Evolutionary conservation across 2,329 filamentous ascomycete species (phyloP).

Genomic region (Calonectria ilicicola): DNA sequence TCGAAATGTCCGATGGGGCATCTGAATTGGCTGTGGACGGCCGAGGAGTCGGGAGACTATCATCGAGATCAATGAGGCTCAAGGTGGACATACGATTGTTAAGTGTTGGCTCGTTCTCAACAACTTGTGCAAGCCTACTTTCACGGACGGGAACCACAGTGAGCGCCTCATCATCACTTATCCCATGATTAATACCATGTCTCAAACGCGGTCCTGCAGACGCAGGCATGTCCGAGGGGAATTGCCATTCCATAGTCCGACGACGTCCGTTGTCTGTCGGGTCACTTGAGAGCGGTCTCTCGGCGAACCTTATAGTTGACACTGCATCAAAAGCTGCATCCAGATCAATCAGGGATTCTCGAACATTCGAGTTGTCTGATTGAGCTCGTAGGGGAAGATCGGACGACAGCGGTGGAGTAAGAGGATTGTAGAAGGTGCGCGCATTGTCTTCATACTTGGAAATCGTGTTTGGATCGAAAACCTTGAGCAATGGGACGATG

Average conservation of each 20-base stretch:
- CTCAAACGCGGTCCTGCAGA: constrained; percentile 66
- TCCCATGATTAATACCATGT: constrained; percentile 58
- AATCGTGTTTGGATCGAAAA: constrained; percentile 75
- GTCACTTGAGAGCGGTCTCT: constrained; percentile 67
- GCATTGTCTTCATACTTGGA: constrained; percentile 75
- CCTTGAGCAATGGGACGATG: constrained; percentile 70
- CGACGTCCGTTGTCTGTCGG: constrained; percentile 66
- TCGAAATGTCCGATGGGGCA: constrained; percentile 66
- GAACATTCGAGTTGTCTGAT: constrained; percentile 62
- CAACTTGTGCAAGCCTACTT: constrained; percentile 59
- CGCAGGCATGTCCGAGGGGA: constrained; percentile 63
- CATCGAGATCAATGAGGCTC: constrained; percentile 66
- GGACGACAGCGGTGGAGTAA: constrained; percentile 55
- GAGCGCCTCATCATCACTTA: constrained; percentile 38
- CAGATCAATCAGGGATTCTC: constrained; percentile 74
- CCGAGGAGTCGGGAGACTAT: constrained; percentile 63
- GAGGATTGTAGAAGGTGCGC: constrained; percentile 68
- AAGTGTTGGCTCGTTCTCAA: constrained; percentile 47
- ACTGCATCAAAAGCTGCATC: constrained; percentile 70
- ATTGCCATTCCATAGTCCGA: constrained; percentile 69
- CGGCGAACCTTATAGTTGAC: constrained; percentile 68
- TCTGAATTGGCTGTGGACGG: constrained; percentile 73
- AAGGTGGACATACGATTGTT: constrained; percentile 57
- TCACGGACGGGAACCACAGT: constrained; percentile 63
- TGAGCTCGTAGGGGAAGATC: constrained; percentile 71